Evolutionary conservation across 192 early-diverging fungal species (phyloP).

Genomic region (Coemansia sp.): DNA sequence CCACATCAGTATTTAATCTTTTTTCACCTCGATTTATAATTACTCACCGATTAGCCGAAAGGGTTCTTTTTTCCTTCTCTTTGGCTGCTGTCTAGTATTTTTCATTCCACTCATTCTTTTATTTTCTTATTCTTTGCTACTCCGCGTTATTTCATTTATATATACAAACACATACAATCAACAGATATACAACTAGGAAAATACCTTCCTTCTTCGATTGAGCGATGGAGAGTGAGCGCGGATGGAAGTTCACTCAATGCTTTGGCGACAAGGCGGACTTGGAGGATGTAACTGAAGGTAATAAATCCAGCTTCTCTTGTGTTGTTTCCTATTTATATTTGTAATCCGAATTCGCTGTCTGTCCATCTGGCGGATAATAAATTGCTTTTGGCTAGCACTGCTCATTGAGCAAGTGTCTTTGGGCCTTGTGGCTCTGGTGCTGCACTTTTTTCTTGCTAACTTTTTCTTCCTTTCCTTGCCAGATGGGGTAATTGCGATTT

Average conservation of each 20-base stretch:
- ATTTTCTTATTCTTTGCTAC: constrained; percentile 13
- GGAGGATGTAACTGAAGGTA: constrained; percentile 99
- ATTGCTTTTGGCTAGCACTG: not conserved
- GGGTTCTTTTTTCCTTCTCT: not conserved
- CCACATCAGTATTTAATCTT: too few relatives aligned
- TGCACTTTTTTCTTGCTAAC: too few relatives aligned
- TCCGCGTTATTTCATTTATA: constrained; percentile 17
- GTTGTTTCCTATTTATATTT: not conserved
- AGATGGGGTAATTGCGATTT: constrained; percentile 4
- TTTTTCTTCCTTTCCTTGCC: constrained; percentile 1
- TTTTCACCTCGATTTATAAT: too few relatives aligned
- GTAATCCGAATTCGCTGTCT: not conserved
- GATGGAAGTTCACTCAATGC: constrained; percentile 97
- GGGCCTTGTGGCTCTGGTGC: not conserved
- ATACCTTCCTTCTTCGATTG: constrained; percentile 3
- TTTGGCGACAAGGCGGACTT: constrained; percentile 99
- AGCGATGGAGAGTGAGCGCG: constrained; percentile 56
- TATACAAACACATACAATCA: not conserved
- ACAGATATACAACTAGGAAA: not conserved
- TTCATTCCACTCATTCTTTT: constrained; percentile 12
- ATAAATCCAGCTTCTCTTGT: constrained; percentile 10
- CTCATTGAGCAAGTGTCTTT: too few relatives aligned
- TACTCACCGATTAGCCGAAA: too few relatives aligned
- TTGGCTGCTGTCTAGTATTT: not conserved
- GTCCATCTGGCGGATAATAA: not conserved